Evolutionary conservation across 108 stramenopile species (phyloP), one percentile per base, ranked within the genome.

Genomic region (Hondaea fermentalgiana): DNA sequence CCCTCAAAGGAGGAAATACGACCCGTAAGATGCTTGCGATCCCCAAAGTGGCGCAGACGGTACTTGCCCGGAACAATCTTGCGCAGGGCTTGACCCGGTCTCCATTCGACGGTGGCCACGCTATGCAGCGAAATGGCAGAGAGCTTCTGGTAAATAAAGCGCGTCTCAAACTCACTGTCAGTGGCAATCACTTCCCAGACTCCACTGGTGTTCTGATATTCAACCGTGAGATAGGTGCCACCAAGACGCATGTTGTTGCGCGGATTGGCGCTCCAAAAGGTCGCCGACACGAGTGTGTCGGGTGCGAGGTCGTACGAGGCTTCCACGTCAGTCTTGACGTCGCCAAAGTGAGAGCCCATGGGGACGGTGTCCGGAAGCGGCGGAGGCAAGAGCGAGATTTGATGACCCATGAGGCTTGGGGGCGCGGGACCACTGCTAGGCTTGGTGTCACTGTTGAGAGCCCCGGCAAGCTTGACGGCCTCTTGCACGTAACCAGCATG

Each of bases 161-260:
- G 89, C 19, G 94, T 95, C 72, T 89, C 91, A 92, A 92, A 93
- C 47, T 95, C 94, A 6, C 90, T 92, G 58, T 95, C 94, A 45
- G 89, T 90, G 58, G 72, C 91, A 44, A 87, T 57, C 6, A 89
- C 88, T 19, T 60, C 55, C 92, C 92, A 95, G 42, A 17, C 16
- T 17, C 89, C 90, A 23, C 69, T 87, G 16, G 44, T 88, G 35
- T 17, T 28, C 23, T 47, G 69, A 44, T 64, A 60, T 2, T 95
- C 94, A 10, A 93, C 92, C 17, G 91, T 88, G 17, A 93, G 45
- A 64, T 92, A 95, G 29, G 94, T 88, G 35, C 89, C 93, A 43
- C 90, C 89, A 35, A 93, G 87, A 44, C 91, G 72, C 83, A 91
- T 93, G 88, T 94, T 93, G 88, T 94, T 93, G 51, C 93, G 88